Evolutionary conservation across 306 rosid species (phyloP), one percentile per base, ranked within the genome.

Genomic region (Malus sylvestris): DNA sequence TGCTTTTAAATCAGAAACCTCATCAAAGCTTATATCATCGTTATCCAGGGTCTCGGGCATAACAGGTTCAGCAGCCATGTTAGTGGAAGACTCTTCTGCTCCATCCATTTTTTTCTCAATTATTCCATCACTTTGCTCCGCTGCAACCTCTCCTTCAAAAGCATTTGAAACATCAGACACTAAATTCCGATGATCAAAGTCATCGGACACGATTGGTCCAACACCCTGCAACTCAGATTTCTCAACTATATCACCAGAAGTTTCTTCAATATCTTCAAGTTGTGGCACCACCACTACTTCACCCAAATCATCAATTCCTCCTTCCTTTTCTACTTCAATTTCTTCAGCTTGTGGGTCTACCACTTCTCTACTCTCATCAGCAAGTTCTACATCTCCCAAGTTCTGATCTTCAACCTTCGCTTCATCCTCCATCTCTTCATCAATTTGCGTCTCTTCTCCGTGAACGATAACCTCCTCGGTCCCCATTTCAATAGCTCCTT

Each of bases 61-160:
- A 46, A 40, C 42, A 70, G 4, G 14, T 35, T 69, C 84, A 49
- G 15, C 66, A 15, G 58, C 66, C 61, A 20, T 44, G 53, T 55
- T 44, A 4, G 51, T 79, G 66, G 49, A 35, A 67, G 23, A 25
- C 29, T 23, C 68, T 29, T 69, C 70, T 46, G n/a, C 53, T 45
- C 16, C 67, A 32, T 38, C 72, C 57, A 35, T 73, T 72, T 45
- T 71, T 29, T 65, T 73, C 45, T 58, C 83, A 72, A 71, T 58
- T 32, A 60, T 74, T 70, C 59, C 74, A 18, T 74, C 74, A 71
- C 14, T 67, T 52, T 22, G 44, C 76, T 30, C 74, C 38, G 11
- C 33, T 22, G 20, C 42, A 67, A 49, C 57, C 73, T 58, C 74
- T 52, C 61, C 76, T 27, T 66, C 63, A 23, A 60, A 44, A 33